These are phyloP conservation scores for Symbiodinium pilosum DNA, from an alignment of 73 alveolate genomes.

Conservation along the genomic window DNA sequence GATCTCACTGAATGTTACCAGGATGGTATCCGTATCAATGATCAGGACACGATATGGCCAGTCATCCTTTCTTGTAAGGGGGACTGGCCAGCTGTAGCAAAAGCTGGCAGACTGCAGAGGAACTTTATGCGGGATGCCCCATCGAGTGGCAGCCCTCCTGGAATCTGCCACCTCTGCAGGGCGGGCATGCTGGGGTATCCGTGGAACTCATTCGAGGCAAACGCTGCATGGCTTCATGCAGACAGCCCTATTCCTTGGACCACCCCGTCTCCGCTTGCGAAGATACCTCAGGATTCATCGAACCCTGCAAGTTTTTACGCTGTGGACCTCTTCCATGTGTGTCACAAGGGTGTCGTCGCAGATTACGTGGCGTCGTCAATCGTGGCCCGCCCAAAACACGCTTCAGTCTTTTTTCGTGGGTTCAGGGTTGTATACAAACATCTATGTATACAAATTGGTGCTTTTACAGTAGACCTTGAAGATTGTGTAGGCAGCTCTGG, in stretches of 20 bases:
- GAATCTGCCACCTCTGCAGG: background rate
- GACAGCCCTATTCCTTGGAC: conserved; percentile 16
- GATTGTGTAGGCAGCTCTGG: too few species aligned
- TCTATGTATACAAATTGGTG: too few species aligned
- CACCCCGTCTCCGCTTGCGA: background rate
- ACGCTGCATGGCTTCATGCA: background rate
- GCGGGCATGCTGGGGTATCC: background rate
- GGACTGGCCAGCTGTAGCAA: background rate
- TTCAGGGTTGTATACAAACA: too few species aligned
- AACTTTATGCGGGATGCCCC: background rate
- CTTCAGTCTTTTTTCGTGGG: too few species aligned
- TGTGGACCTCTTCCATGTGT: background rate
- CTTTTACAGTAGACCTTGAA: too few species aligned
- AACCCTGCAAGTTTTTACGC: background rate
- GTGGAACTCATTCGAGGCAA: background rate
- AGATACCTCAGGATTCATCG: background rate
- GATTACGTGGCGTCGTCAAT: background rate
- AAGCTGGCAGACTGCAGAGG: background rate
- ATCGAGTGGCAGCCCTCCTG: background rate
- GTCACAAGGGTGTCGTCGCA: background rate
- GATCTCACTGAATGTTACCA: background rate
- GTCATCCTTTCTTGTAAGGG: background rate
- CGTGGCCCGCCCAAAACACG: background rate
- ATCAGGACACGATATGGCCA: background rate
- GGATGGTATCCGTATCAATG: background rate